Evolutionary conservation across 805 yeast species (phyloP), one percentile per base, ranked within the genome.

Genomic region (Sugiyamaella valdiviana): DNA sequence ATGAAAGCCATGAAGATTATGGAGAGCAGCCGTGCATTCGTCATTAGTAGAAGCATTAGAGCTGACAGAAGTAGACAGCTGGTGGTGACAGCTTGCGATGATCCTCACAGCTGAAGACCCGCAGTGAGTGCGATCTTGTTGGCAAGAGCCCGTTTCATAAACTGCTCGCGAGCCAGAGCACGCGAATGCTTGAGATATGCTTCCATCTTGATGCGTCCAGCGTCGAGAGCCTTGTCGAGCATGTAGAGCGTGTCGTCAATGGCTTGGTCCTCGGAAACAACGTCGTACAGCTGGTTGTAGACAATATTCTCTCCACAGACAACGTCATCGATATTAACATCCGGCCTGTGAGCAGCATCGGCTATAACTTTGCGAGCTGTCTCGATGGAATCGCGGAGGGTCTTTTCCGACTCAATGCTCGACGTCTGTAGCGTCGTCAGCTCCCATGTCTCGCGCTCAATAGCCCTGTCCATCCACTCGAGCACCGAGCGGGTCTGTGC

Each of bases 241-340:
- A 79, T 72, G 49, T 76, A 72, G 5, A 79, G 68, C 0, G 90
- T 71, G 60, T 90, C 96, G 24, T 76, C 76, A n/a, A 82, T 74
- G 1, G 95, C 85, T 51, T 75, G 73, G 45, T 84, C 85, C 36
- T 78, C 82, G 16, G 89, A 75, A 0, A 78, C 77, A 1, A 83
- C 67, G 17, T 76, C 76, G 59, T 84, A 82, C 12, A 83, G 58
- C 61, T 86, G 95, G 49, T 76, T 73, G 47, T 75, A 71, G 1
- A 75, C 80, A 0, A 70, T 67, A 1, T 79, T 75, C 47, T 77
- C 81, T 0, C 81, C 78, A 32, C 70, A 65, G 1, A 79, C 65
- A 2, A 73, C 54, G 9, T 72, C 70, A 47, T 74, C 79, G 2
- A 75, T 60, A 32, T 72, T 64, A 5, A 67, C 67, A 10, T 63